Conservation (phyloP, 345 rosid species). For the Stellera chamaejasme region DNA sequence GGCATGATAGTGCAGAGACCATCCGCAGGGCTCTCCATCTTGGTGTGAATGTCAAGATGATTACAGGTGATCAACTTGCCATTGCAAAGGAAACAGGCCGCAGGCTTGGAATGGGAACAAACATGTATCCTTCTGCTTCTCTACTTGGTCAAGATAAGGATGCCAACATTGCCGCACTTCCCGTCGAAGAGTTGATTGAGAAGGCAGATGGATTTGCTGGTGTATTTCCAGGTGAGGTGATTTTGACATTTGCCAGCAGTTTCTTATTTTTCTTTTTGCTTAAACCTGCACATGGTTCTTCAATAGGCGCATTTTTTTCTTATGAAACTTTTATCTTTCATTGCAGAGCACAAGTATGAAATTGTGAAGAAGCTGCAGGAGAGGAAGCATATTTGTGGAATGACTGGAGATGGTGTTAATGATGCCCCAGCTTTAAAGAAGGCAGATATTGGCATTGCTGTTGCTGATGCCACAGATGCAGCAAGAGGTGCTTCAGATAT, state of each 20-base stretch:
- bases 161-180: conserved; percentile 45
- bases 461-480: conserved; percentile 84
- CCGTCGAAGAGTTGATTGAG: conserved; percentile 74
- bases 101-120: conserved; percentile 86
- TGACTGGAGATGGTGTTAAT: conserved; percentile 93
- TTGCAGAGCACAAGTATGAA: conserved; percentile 82
- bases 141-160: conserved; percentile 68
- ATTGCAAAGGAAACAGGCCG: conserved; percentile 89
- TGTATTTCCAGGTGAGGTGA: conserved; percentile 71
- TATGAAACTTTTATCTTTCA: not conserved
- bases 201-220: conserved; percentile 91
- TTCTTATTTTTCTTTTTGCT: no score
- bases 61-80: conserved; percentile 76
- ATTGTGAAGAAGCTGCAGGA: conserved; percentile 86
- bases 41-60: conserved; percentile 93
- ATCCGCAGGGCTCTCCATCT: conserved; percentile 76
- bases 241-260: not conserved
- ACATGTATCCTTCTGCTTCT: conserved; percentile 86
- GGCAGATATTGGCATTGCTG: conserved; percentile 90
- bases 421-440: conserved; percentile 89
- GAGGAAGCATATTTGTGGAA: conserved; percentile 73
- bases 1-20: conserved; percentile 94
- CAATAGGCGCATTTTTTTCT: not conserved
- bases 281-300: no score
- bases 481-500: conserved; percentile 71